These are phyloP conservation scores for Penicillium soppii DNA, from an alignment of 495 filamentous ascomycete species.

Conservation along the genomic window DNA sequence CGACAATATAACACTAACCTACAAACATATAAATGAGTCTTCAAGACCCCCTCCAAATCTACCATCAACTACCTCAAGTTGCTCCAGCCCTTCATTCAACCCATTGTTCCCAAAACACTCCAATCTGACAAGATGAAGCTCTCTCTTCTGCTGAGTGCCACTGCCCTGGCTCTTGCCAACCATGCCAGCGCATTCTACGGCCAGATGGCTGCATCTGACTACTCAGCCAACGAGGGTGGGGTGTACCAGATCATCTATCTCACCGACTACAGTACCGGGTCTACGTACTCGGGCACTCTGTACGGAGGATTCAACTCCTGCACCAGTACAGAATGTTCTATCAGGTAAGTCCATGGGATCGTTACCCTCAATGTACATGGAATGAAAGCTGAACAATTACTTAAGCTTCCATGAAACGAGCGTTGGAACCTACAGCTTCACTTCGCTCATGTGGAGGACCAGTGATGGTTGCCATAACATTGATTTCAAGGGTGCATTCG, in stretches of 20 bases:
- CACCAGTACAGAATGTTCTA: background rate
- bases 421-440: slow-evolving; percentile 5
- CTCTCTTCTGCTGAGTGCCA: no score
- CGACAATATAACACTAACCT: no score
- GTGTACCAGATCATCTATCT: slow-evolving; percentile 6
- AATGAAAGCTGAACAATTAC: no score
- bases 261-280: slow-evolving; percentile 9
- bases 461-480: slow-evolving; percentile 16
- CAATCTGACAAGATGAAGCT: background rate
- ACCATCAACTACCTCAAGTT: no score
- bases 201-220: slow-evolving; percentile 7
- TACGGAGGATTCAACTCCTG: slow-evolving; percentile 9
- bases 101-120: no score
- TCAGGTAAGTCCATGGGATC: slow-evolving; percentile 6
- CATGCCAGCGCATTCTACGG: slow-evolving; percentile 7
- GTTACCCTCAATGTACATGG: no score
- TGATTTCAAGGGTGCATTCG: slow-evolving; percentile 8
- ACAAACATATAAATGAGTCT: no score
- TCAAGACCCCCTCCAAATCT: no score
- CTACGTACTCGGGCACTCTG: slow-evolving; percentile 6
- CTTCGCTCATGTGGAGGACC: slow-evolving; percentile 5
- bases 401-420: slow-evolving; percentile 14
- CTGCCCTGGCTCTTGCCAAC: background rate
- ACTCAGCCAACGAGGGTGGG: background rate
- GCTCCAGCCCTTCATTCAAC: no score